Evolutionary conservation across 768 basidiomycete genomes (phyloP), one percentile per base, ranked within the genome.

Genomic region (Lentinula lateritia): DNA sequence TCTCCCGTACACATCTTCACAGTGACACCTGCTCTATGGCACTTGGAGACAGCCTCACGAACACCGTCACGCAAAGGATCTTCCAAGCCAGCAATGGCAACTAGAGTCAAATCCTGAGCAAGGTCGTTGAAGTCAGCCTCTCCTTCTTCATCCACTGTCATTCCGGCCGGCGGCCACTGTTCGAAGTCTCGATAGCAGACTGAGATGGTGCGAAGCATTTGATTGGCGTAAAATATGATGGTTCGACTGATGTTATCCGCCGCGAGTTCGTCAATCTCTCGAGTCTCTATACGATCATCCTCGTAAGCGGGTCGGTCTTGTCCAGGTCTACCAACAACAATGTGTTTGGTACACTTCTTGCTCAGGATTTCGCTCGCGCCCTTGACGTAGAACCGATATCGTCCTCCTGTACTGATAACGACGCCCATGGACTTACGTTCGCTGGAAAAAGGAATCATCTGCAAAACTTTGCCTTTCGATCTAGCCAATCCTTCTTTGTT

Each of bases 1-100:
- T 98, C 95, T 65, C 96, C 97, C 0, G 97, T 98, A 72, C 93
- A 96, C 95, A 98, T 99, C 78, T 97, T 98, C 76, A 98, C 88
- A 23, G 82, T 80, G 13, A 99, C 95, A 63, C 96, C 95, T 45
- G 97, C 96, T 57, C 79, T 82, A 67, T 86, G 86, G 70, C 95
- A 98, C 68, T 92, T 87, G 48, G 83, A 79, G 48, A 99, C 96
- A 16, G 96, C 95, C 10, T 94, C 83, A 15, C 84, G 84, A 32
- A 98, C 97, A 70, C 95, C 94, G 0, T 84, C 81, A 38, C 96
- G 90, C 4, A 99, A 82, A 48, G 95, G 97, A 70, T 99, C 97
- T 70, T 99, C 95, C 68, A 99, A 98, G 68, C 95, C 97, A 62
- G 88, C 86, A 66, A 99, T 92, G 50, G 85, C 90, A 63, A 98